Percentiles rank a stretch among this genome's conserved stretches.
These are phyloP conservation scores for Mucor racemosus DNA, from an alignment of 371 early-diverging fungal genomes.

Conservation along the genomic window DNA sequence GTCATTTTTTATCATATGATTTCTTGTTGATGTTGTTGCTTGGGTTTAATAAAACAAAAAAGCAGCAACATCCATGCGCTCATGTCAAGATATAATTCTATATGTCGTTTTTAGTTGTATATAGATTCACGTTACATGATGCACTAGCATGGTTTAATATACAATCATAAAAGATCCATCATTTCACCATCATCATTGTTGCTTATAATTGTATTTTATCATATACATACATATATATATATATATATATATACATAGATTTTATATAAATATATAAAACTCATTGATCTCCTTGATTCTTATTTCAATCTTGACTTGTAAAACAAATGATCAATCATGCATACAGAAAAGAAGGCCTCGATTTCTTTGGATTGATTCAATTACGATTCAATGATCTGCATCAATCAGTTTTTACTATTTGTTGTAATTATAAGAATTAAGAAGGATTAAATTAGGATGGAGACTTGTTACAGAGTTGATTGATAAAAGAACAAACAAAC, in stretches of 20 bases:
- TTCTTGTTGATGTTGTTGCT: too few relatives aligned
- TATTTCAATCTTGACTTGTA: conserved; percentile 2
- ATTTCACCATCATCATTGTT: background rate
- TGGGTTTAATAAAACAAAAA: too few relatives aligned
- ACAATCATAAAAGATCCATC: background rate
- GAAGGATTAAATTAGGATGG: too few relatives aligned
- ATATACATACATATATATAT: background rate
- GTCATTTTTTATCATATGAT: background rate
- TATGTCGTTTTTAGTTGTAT: background rate
- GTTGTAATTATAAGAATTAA: background rate
- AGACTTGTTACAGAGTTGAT: too few relatives aligned
- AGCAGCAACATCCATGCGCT: background rate
- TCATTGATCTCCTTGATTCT: background rate
- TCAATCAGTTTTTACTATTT: background rate
- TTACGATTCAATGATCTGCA: background rate
- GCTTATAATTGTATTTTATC: background rate
- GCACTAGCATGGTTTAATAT: background rate
- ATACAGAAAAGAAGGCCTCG: background rate
- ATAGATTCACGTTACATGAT: conserved; percentile 4
- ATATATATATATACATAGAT: too few relatives aligned
- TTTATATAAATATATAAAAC: background rate
- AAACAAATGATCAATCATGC: conserved; percentile 1
- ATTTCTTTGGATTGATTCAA: background rate
- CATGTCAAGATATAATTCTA: background rate
- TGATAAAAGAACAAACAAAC: too few relatives aligned